These are phyloP conservation scores for Colletotrichum sp. DNA, from an alignment of 2,329 filamentous ascomycete genomes.

Conservation along the genomic window DNA sequence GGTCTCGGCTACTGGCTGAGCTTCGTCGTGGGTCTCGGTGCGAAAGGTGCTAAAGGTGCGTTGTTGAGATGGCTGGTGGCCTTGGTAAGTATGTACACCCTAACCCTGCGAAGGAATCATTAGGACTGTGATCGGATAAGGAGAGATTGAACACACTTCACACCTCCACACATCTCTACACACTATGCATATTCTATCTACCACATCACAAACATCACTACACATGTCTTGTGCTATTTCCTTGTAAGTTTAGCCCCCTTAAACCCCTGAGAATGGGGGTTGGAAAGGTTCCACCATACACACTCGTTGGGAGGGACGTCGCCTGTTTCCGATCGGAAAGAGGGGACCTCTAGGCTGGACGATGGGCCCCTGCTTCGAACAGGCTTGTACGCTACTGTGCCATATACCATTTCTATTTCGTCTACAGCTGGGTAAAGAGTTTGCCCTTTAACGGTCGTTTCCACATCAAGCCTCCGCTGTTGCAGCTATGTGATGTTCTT, in stretches of 20 bases:
- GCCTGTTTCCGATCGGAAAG: not conserved
- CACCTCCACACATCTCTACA: not conserved
- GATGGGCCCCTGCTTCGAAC: not conserved
- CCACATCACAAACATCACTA: not conserved
- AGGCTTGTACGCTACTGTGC: constrained; percentile 8
- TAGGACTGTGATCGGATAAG: constrained; percentile 33
- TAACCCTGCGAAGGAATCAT: constrained; percentile 37
- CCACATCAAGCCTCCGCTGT: not conserved
- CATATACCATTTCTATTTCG: constrained; percentile 17
- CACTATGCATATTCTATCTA: not conserved
- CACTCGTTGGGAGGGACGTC: constrained; percentile 7
- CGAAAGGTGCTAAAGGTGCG: constrained; percentile 52
- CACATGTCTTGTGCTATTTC: not conserved
- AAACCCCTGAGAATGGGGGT: not conserved
- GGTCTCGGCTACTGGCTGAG: constrained; percentile 60
- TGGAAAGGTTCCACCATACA: not conserved
- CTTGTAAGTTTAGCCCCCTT: constrained; percentile 5
- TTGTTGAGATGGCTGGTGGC: constrained; percentile 57
- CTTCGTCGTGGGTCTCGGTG: constrained; percentile 57
- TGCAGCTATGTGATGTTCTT: not conserved
- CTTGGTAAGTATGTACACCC: constrained; percentile 32
- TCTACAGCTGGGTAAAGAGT: not conserved
- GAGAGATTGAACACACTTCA: not conserved
- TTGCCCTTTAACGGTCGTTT: not conserved
- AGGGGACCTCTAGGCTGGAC: not conserved